Conservation (phyloP, 441 rosid genomes). For the Pelargonium australe region DNA sequence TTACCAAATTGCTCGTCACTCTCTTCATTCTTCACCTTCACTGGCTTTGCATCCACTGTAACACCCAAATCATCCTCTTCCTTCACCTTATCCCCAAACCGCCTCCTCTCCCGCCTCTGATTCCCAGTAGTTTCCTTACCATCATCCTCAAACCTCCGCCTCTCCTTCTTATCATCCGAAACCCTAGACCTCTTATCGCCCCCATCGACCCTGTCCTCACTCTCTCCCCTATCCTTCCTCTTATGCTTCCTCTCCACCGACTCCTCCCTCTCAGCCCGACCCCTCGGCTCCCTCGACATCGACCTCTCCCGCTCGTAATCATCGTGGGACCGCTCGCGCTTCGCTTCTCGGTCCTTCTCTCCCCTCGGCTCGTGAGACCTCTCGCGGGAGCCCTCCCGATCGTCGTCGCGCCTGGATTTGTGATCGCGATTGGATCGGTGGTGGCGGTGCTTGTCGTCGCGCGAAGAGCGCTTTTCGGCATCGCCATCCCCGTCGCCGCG, state of each 20-base stretch:
- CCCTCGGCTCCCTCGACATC: conserved; percentile 9
- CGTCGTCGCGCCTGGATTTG: conserved; percentile 16
- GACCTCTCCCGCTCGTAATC: conserved; percentile 12
- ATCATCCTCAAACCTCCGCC: conserved; percentile 53
- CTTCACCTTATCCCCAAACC: conserved; percentile 51
- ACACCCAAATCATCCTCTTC: conserved; percentile 22
- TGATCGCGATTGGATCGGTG: conserved; percentile 33
- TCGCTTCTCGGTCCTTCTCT: conserved; percentile 22
- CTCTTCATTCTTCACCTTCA: conserved; percentile 6
- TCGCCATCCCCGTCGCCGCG: background rate
- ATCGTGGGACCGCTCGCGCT: conserved; percentile 32
- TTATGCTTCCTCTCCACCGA: conserved; percentile 27
- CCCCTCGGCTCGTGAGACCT: conserved; percentile 36
- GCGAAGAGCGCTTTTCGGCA: conserved; percentile 23
- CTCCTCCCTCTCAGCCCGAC: conserved; percentile 17
- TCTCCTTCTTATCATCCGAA: conserved; percentile 32
- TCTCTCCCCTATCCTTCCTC: conserved; percentile 53
- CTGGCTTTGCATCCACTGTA: conserved; percentile 9
- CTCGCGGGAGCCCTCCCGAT: conserved; percentile 15
- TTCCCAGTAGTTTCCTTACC: conserved; percentile 1
- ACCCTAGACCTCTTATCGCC: conserved; percentile 44
- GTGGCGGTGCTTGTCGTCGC: conserved; percentile 35
- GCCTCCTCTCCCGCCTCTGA: conserved; percentile 32
- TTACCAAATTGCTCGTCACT: background rate
- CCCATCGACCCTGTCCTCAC: conserved; percentile 32